Percentiles rank a stretch among this genome's conserved stretches.
Evolutionary conservation across 176 grass and related monocot genomes (phyloP).

Genomic region (Avena eriantha): DNA sequence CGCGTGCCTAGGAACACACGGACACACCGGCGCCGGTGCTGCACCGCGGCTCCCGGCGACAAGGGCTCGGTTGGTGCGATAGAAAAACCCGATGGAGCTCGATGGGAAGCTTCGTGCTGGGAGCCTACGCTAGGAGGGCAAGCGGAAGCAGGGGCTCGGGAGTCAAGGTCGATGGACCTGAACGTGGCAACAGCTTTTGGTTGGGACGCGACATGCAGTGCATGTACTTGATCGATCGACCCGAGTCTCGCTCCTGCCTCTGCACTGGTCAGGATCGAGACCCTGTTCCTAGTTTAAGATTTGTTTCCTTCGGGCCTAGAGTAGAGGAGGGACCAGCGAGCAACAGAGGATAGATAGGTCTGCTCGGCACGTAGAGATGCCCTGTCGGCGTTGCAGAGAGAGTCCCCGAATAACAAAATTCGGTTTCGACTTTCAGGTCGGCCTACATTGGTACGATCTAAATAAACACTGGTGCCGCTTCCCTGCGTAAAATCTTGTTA

Average conservation of each 20-base stretch:
- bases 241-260: background rate
- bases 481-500: too few species aligned
- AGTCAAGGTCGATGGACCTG: conserved; percentile 1
- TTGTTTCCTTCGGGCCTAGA: background rate
- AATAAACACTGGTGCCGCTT: background rate
- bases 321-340: background rate
- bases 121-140: background rate
- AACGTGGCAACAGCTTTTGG: conserved; percentile 36
- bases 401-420: background rate
- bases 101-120: conserved; percentile 47
- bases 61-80: background rate
- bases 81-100: background rate
- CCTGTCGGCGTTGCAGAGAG: conserved; percentile 32
- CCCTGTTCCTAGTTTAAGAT: background rate
- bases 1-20: background rate
- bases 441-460: background rate
- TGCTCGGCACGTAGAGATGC: conserved; percentile 35
- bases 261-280: background rate
- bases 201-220: conserved; percentile 27
- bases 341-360: background rate
- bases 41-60: background rate
- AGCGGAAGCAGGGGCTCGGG: background rate
- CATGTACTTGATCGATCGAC: background rate
- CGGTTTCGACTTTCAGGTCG: background rate
- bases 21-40: conserved; percentile 7